Conservation (phyloP, 805 yeast species). For the Schwanniomyces polymorphus region DNA sequence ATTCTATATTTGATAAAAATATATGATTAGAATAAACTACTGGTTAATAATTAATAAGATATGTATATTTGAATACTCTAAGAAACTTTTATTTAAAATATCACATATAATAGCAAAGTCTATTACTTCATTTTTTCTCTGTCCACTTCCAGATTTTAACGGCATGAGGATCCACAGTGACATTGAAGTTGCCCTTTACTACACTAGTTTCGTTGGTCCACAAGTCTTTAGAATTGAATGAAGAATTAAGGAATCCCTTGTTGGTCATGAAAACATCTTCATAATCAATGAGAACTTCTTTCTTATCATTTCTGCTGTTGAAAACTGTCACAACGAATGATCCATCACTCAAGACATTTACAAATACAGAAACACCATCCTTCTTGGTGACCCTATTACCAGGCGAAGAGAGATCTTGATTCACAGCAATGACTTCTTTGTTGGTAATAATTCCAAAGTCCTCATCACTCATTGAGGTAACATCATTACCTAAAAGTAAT, state of each 20-base stretch:
- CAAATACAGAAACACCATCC: conserved; percentile 4
- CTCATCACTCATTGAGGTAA: conserved; percentile 14
- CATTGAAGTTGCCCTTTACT: background rate
- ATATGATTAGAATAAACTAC: no score
- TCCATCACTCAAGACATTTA: conserved; percentile 1
- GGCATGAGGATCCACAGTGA: conserved; percentile 3
- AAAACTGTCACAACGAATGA: conserved; percentile 4
- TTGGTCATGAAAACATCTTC: conserved; percentile 5
- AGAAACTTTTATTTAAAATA: no score
- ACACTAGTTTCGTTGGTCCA: conserved; percentile 9
- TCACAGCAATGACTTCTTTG: conserved; percentile 15
- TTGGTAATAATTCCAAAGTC: conserved; percentile 16
- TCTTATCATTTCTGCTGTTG: conserved; percentile 4
- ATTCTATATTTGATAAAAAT: no score
- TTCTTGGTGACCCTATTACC: conserved; percentile 7
- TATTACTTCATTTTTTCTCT: no score
- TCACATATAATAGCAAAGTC: no score
- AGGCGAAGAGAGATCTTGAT: conserved; percentile 16
- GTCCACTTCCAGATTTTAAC: conserved; percentile 3
- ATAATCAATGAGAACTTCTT: background rate
- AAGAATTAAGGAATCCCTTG: background rate
- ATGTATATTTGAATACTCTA: no score
- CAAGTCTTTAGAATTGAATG: conserved; percentile 2
- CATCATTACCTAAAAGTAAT: conserved; percentile 25
- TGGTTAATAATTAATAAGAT: no score